Evolutionary conservation across 1,139 yeast species (phyloP).

Genomic region (Kurtzmaniella quercitrusa): DNA sequence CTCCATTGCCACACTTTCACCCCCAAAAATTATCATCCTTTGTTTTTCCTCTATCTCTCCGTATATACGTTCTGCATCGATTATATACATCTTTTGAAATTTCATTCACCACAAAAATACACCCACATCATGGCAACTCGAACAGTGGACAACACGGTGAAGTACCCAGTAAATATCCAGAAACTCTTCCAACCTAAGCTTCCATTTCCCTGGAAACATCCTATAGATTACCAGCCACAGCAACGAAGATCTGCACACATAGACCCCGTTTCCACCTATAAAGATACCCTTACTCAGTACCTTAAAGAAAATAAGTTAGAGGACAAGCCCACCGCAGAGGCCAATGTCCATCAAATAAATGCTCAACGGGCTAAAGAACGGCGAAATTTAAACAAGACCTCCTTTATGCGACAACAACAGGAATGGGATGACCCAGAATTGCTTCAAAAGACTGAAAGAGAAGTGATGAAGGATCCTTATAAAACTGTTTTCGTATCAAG

Average conservation of each 20-base stretch:
- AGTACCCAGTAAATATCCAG: constrained; percentile 62
- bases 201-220: constrained; percentile 54
- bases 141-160: constrained; percentile 27
- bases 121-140: background rate
- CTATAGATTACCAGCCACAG: constrained; percentile 52
- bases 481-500: constrained; percentile 76
- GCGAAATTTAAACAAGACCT: constrained; percentile 15
- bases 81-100: background rate
- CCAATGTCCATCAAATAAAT: constrained; percentile 9
- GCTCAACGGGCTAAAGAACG: constrained; percentile 9
- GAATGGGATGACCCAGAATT: constrained; percentile 51
- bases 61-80: background rate
- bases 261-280: constrained; percentile 46
- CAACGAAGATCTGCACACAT: constrained; percentile 48
- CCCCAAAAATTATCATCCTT: too few relatives aligned
- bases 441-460: constrained; percentile 47
- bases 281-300: constrained; percentile 30
- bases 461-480: constrained; percentile 68
- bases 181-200: constrained; percentile 66
- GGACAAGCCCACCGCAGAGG: constrained; percentile 17
- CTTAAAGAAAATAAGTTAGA: constrained; percentile 26
- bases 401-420: constrained; percentile 33
- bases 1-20: too few relatives aligned
- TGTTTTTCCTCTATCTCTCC: too few relatives aligned
- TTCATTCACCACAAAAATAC: background rate